Base-by-base conservation (phyloP, 345 rosid species). In the Populus pruinosa region DNA sequence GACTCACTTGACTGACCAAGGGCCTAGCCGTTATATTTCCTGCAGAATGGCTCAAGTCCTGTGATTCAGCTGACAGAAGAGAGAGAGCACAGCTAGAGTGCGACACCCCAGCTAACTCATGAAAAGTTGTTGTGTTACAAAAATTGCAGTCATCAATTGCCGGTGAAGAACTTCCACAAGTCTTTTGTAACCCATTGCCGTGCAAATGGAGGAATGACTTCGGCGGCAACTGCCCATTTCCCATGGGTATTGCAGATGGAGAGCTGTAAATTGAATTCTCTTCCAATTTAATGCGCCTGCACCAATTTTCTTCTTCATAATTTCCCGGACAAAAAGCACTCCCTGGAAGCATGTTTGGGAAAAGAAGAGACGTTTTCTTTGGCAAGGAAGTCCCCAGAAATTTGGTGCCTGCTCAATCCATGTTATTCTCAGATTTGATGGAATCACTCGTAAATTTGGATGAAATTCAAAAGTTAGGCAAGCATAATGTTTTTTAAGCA, bases 61-160 rank as follows among this genome's bases (percentile, higher is more conserved):
- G 91, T 71, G 92, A 87, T 80, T 86, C 90, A 76, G 89, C 59
- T 89, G 98, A 94, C 97, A 94, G 98, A 94, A 92, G 98, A 92
- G 96, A 88, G 97, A 79, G 93, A 92, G 97, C 98, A 90, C 92
- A 77, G 74, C 87, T 83, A 65, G 94, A 82, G 55, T 83, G 81
- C n/a, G 88, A 82, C 49, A 81, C 77, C 82, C 86, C 89, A 6
- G 87, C 80, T 61, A 83, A 75, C 71, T 84, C 90, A 53, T 80
- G 86, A 76, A 84, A 77, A 44, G 84, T 74, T 77, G 90, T 71
- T 3, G 83, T 69, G 76, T 82, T 70, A 27, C 78, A 77, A 67
- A 75, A 8, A 77, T 67, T 35, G 41, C 39, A 31, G 67, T 77
- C 82, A 72, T 76, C 82, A 64, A 67, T 81, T 78, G 77, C 59